These are phyloP conservation scores for Myxozyma neotropica DNA, from an alignment of 805 yeast species.

Conservation along the genomic window DNA sequence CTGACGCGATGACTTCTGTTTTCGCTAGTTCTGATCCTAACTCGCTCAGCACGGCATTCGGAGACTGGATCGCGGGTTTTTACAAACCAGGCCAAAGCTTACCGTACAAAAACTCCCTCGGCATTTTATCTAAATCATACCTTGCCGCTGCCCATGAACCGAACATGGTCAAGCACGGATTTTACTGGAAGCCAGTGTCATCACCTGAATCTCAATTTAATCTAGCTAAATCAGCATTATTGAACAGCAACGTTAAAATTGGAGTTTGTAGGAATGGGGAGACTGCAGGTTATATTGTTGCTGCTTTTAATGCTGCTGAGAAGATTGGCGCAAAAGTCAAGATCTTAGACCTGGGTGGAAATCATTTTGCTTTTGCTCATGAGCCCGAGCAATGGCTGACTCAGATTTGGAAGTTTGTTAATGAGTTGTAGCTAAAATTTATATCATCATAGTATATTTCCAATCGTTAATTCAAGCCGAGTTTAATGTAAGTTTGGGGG, in stretches of 20 bases:
- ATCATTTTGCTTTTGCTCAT: constrained; percentile 54
- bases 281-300: constrained; percentile 12
- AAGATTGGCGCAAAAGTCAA: neutral
- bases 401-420: neutral
- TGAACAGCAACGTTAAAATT: neutral
- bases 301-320: constrained; percentile 4
- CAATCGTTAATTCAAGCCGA: too few species aligned
- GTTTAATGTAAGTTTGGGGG: too few species aligned
- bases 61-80: constrained; percentile 12
- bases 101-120: neutral
- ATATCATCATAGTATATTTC: too few species aligned
- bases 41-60: neutral
- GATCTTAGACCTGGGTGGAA: neutral
- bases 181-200: constrained; percentile 1
- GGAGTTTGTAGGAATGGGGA: constrained; percentile 13
- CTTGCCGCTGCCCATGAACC: constrained; percentile 1
- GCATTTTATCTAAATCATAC: neutral
- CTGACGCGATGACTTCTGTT: neutral
- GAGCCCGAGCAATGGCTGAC: constrained; percentile 55
- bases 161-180: constrained; percentile 6
- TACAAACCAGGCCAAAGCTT: constrained; percentile 8
- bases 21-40: neutral
- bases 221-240: neutral
- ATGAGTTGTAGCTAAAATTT: neutral
- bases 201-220: neutral